phyloP scores from a whole-genome alignment of 441 rosid species.

The Pelargonium myrrhifolium region DNA sequence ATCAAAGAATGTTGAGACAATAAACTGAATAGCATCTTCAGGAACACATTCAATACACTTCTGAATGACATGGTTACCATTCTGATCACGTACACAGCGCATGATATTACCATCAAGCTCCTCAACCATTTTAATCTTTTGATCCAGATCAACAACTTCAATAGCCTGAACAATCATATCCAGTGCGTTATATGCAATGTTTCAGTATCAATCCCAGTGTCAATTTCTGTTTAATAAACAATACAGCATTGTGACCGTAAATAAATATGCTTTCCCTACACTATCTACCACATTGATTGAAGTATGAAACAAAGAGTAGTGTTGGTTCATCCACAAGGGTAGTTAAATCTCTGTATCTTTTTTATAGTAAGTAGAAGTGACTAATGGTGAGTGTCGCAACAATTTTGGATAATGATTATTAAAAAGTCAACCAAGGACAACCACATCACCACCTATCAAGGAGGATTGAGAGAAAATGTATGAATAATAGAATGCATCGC shows the following conservation, averaged over 20 bases:
- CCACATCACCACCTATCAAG: too few relatives aligned
- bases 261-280: neutral
- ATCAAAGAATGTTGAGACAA: slow-evolving; percentile 60
- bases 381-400: neutral
- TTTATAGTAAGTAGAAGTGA: neutral
- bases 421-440: neutral
- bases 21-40: slow-evolving; percentile 62
- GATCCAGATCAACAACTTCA: slow-evolving; percentile 83
- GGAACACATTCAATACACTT: slow-evolving; percentile 84
- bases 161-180: slow-evolving; percentile 48
- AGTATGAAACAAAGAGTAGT: neutral
- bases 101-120: slow-evolving; percentile 75
- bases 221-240: slow-evolving; percentile 2
- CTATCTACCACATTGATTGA: neutral
- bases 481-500: neutral
- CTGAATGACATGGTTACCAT: slow-evolving; percentile 84
- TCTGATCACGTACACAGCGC: slow-evolving; percentile 90
- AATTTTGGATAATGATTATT: neutral
- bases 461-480: neutral
- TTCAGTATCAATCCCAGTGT: slow-evolving; percentile 1
- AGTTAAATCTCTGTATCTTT: neutral
- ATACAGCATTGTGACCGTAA: neutral
- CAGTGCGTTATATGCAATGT: slow-evolving; percentile 2
- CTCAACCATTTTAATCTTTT: slow-evolving; percentile 75
- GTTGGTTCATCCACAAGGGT: neutral